Evolutionary conservation across 768 basidiomycete genomes (phyloP), one percentile per base, ranked within the genome.

Genomic region (Postia placenta): DNA sequence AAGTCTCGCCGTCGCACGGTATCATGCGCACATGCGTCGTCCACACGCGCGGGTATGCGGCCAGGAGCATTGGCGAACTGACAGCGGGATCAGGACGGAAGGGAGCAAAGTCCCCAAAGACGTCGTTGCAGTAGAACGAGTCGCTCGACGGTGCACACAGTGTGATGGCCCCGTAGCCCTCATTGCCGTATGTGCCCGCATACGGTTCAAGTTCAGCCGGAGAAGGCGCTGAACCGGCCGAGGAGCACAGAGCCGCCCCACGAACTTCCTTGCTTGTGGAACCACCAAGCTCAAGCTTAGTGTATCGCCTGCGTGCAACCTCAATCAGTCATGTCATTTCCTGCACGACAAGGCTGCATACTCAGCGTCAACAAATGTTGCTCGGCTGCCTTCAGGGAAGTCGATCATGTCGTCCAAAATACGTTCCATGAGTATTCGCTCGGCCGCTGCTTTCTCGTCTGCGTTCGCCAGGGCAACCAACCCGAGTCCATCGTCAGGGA

Each of bases 401-500:
- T 28, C 45, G 5, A 58, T 48, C 23, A 36, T 45, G 23, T 56
- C 50, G 20, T 59, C 51, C 35, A 54, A 41, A 42, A 56, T 50
- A 35, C 47, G 45, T 4, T 41, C 25, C 15, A 36, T 27, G 37
- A 59, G 36, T 25, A 27, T 42, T 22, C 45, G 15, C 6, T 45
- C 17, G 17, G 45, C 47, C 5, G 6, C 23, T 4, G 50, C 38
- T 36, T 50, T 48, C 24, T 11, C 28, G 28, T 60, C 57, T 3
- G 51, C 54, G 49, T 65, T 64, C 5, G 50, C 47, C 11, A 67
- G 52, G 1, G 40, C 33, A 23, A 64, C 52, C 19, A 76, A 41
- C 3, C 70, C 74, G 0, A 73, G 46, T 7, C 59, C 60, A 33
- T 72, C 67, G 2, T 53, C 19, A 0, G 72, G 73, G 14, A 71